Conservation (phyloP, 108 stramenopile species). For the Cyclotella cryptica region DNA sequence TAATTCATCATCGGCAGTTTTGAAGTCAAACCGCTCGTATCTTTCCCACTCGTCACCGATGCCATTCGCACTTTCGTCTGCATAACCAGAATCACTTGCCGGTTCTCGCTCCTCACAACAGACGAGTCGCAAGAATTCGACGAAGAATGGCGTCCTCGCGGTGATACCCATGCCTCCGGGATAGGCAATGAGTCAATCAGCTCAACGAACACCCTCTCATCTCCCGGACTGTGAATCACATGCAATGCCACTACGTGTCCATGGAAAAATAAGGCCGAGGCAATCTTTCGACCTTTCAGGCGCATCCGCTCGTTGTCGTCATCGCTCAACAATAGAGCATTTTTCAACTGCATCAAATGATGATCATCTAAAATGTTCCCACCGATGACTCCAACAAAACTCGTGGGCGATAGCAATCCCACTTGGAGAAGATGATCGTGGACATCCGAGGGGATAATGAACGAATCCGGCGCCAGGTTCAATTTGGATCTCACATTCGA, state of each 20-base stretch:
- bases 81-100: too few relatives aligned
- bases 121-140: background rate
- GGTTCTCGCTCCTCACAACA: conserved; percentile 23
- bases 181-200: conserved; percentile 59
- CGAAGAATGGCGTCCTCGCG: background rate
- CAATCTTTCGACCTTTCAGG: conserved; percentile 41
- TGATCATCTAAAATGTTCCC: conserved; percentile 72
- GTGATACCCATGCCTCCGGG: conserved; percentile 32
- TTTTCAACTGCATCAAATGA: conserved; percentile 55
- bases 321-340: conserved; percentile 18
- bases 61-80: background rate
- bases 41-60: background rate
- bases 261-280: conserved; percentile 72
- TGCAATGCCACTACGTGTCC: conserved; percentile 74
- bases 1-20: conserved; percentile 1
- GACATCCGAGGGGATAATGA: conserved; percentile 77
- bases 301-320: background rate
- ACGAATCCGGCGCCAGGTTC: conserved; percentile 55
- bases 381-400: conserved; percentile 69
- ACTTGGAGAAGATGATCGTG: conserved; percentile 69
- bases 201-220: conserved; percentile 36
- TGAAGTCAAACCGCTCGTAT: background rate
- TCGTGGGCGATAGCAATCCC: conserved; percentile 50
- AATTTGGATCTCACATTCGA: conserved; percentile 59
- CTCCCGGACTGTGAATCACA: background rate